Conservation (phyloP, 148 eudicot species). For the Camellia granthamiana region DNA sequence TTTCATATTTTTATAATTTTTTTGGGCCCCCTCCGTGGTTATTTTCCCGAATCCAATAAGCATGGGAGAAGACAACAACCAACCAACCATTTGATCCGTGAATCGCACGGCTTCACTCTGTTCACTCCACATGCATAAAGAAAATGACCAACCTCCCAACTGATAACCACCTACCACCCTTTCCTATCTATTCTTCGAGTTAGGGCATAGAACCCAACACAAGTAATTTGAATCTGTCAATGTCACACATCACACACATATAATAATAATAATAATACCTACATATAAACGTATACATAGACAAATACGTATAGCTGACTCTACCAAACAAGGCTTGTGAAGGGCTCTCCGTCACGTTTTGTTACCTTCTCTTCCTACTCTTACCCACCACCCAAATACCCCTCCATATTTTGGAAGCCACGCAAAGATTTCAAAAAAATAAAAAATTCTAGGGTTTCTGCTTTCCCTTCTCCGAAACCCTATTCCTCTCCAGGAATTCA, state of each 20-base stretch:
- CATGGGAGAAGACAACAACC: too few species aligned
- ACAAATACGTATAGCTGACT: neutral
- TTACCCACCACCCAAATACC: neutral
- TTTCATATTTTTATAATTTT: too few species aligned
- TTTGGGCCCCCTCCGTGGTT: too few species aligned
- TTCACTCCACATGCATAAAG: neutral
- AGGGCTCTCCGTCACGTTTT: slow-evolving; percentile 21
- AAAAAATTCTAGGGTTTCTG: slow-evolving; percentile 17
- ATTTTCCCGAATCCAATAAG: too few species aligned
- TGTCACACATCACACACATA: too few species aligned
- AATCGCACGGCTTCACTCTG: too few species aligned
- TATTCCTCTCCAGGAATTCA: slow-evolving; percentile 7
- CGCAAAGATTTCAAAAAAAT: neutral
- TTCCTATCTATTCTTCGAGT: slow-evolving; percentile 11
- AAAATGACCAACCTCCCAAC: slow-evolving; percentile 58
- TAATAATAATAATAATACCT: neutral
- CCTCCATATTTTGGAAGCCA: neutral
- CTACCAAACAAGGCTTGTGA: slow-evolving; percentile 12
- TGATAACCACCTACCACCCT: slow-evolving; percentile 56
- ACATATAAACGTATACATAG: neutral
- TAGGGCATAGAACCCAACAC: neutral
- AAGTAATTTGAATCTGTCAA: neutral
- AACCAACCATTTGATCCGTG: too few species aligned
- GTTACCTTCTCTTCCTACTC: slow-evolving; percentile 16
- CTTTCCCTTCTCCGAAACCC: slow-evolving; percentile 7